These are phyloP conservation scores for Plasmodium blacklocki DNA, from an alignment of 169 alveolate genomes.

Conservation along the genomic window DNA sequence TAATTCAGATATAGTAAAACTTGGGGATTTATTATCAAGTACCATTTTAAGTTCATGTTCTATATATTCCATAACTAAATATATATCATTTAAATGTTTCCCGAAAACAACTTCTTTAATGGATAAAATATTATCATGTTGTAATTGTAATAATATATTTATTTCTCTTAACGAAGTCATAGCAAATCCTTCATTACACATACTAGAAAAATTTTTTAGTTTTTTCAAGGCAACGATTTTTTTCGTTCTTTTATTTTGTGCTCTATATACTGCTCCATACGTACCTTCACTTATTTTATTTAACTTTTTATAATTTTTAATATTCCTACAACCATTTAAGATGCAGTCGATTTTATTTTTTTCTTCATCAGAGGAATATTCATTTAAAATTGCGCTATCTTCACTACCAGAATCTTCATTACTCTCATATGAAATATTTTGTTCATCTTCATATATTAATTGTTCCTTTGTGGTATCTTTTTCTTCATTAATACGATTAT, in stretches of 20 bases:
- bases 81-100: slow-evolving; percentile 85
- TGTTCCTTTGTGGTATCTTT: neutral
- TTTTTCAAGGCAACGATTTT: slow-evolving; percentile 95
- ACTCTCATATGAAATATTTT: slow-evolving; percentile 2
- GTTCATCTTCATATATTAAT: neutral
- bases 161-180: slow-evolving; percentile 96
- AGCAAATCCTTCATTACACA: slow-evolving; percentile 95
- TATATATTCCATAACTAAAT: slow-evolving; percentile 96
- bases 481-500: neutral
- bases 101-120: slow-evolving; percentile 94
- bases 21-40: slow-evolving; percentile 90
- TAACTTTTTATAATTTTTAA: slow-evolving; percentile 89
- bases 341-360: slow-evolving; percentile 19
- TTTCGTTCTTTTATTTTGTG: slow-evolving; percentile 92
- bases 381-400: neutral
- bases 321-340: slow-evolving; percentile 78
- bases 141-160: slow-evolving; percentile 92
- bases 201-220: slow-evolving; percentile 89
- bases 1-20: slow-evolving; percentile 93
- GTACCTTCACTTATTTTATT: slow-evolving; percentile 96
- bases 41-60: slow-evolving; percentile 96
- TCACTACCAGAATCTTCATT: slow-evolving; percentile 13
- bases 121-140: slow-evolving; percentile 93
- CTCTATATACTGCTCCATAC: slow-evolving; percentile 96
- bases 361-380: slow-evolving; percentile 29